A percentile compares a stretch with the other conserved stretches of the same genome.
phyloP scores from a whole-genome alignment of 139 green algal genomes.

The Bryopsis sp. region DNA sequence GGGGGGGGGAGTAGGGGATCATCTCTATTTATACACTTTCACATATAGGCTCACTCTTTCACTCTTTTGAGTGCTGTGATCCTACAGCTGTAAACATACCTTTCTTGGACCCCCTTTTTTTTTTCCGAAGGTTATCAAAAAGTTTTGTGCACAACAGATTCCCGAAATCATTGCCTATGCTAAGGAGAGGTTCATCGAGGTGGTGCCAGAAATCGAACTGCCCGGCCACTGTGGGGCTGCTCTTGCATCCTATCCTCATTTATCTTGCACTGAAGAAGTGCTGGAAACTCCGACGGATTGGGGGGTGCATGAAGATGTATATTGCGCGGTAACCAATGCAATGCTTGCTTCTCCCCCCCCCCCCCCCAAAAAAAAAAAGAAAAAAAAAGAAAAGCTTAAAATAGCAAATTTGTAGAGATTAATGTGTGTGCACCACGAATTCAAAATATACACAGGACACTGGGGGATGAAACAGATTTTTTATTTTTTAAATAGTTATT shows the following conservation, averaged over 20 bases:
- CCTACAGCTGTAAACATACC: too few relatives aligned
- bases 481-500: too few relatives aligned
- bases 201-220: constrained; percentile 61
- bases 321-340: constrained; percentile 45
- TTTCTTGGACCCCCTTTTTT: neutral
- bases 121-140: neutral
- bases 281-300: constrained; percentile 40
- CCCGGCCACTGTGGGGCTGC: constrained; percentile 52
- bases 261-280: constrained; percentile 37
- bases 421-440: neutral
- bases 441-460: neutral
- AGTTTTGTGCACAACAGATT: too few relatives aligned
- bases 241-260: constrained; percentile 49
- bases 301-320: constrained; percentile 56
- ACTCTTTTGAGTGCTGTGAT: too few relatives aligned
- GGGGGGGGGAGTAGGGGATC: too few relatives aligned
- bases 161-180: constrained; percentile 43
- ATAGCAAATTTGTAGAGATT: too few relatives aligned
- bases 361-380: too few relatives aligned
- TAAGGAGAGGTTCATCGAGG: constrained; percentile 34
- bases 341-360: too few relatives aligned
- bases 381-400: too few relatives aligned
- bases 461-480: neutral
- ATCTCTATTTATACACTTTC: too few relatives aligned
- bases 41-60: too few relatives aligned